Base-by-base conservation (phyloP, 257 asterid species). In the Orobanche coerulescens region DNA sequence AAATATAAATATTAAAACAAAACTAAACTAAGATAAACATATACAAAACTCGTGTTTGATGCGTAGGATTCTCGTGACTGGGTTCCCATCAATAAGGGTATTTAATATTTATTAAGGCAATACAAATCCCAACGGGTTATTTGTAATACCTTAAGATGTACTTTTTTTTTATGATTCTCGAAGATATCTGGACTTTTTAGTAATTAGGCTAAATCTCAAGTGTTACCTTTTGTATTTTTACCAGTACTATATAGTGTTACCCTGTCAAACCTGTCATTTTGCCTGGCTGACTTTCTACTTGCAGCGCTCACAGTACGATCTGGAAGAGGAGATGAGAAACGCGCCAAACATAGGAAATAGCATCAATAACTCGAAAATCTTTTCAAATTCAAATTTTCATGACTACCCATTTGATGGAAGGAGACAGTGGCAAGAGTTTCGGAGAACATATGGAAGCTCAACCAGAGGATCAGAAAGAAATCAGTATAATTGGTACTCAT, bases 241-340 rank as follows among this genome's bases (percentile, higher is more conserved):
- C n/a, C n/a, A n/a, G n/a, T n/a, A n/a, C n/a, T n/a, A n/a, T n/a
- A n/a, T n/a, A n/a, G n/a, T n/a, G n/a, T n/a, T 36, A 20, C 46
- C 11, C 5, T 3, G 10, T 42, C 7, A 42, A 14, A 43, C 25
- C 16, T 24, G 50, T 37, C 18, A 23, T 46, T n/a, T 58, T 55
- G 42, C 50, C 64, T 61, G 58, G 44, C 65, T 50, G 23, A 65
- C 53, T 70, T 61, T 57, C 66, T 28, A 55, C 47, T 46, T 80
- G 74, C 74, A 90, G 97, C 88, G 92, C 37, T 73, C 87, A 40
- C 83, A 72, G 26, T 85, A 83, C 70, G 97, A 90, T 76, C 64
- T 77, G 44, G 97, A 85, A 73, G 97, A 83, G 75, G 96, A 85
- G 82, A 69, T 65, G 75, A 79, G 95, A 60, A 87, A 68, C 37